Percentiles rank a stretch among this genome's conserved stretches.
phyloP scores from a whole-genome alignment of 768 basidiomycete genomes.

The Amyloporia xantha region DNA sequence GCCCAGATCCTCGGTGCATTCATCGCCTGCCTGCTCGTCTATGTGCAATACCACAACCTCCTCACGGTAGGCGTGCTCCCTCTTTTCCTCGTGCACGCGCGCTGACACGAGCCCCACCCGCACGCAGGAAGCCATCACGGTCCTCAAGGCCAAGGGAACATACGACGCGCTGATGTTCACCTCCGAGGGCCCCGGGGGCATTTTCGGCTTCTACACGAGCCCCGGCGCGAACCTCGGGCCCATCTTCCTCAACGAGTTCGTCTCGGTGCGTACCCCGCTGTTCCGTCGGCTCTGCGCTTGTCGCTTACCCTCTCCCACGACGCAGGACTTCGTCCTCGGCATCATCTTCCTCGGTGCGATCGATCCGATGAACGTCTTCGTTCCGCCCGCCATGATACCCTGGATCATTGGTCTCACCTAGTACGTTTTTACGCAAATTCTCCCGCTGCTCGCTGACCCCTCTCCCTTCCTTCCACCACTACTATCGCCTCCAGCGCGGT shows the following conservation, averaged over 20 bases:
- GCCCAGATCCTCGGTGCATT: slow-evolving; percentile 63
- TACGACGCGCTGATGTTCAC: slow-evolving; percentile 25
- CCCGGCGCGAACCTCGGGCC: slow-evolving; percentile 38
- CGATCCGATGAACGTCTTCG: slow-evolving; percentile 53
- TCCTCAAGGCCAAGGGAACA: slow-evolving; percentile 10
- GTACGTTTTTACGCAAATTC: slow-evolving; percentile 41
- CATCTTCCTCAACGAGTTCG: slow-evolving; percentile 50
- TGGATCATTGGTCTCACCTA: slow-evolving; percentile 52
- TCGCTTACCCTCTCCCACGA: no score
- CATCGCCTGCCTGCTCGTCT: slow-evolving; percentile 52
- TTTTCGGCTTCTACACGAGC: slow-evolving; percentile 42
- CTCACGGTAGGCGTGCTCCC: no score
- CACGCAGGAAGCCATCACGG: no score
- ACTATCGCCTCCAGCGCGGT: slow-evolving; percentile 34
- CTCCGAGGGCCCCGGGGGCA: slow-evolving; percentile 31
- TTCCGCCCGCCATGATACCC: slow-evolving; percentile 48
- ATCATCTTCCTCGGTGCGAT: slow-evolving; percentile 46
- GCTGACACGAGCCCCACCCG: no score
- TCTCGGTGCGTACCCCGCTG: slow-evolving; percentile 33
- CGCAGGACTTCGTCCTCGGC: slow-evolving; percentile 36
- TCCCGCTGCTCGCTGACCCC: not conserved
- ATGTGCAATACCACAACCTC: slow-evolving; percentile 52
- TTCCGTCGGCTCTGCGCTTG: not conserved
- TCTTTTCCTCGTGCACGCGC: no score
- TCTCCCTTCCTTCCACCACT: not conserved